phyloP scores from a whole-genome alignment of 2,329 filamentous ascomycete species.

The Ophiostoma pallidulum region DNA sequence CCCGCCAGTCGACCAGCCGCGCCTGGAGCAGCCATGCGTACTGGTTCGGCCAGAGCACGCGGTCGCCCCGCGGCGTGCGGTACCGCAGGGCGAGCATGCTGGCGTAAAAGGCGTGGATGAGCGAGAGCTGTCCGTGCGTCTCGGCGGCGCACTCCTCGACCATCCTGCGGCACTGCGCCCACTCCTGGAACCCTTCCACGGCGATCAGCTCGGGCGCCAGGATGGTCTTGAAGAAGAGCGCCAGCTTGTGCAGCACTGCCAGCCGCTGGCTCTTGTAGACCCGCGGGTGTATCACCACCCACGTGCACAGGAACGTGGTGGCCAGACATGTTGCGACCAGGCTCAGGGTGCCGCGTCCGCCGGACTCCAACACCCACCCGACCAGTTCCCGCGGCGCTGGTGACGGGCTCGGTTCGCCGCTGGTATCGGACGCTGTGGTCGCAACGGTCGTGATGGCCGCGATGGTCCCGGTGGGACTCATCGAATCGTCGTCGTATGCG shows the following conservation, averaged over 20 bases:
- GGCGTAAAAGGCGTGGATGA: constrained; percentile 1
- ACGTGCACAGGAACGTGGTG: constrained; percentile 1
- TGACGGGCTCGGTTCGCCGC: background rate
- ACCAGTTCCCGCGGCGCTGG: background rate
- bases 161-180: constrained; percentile 1
- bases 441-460: no score
- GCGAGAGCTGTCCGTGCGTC: background rate
- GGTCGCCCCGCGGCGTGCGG: background rate
- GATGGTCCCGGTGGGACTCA: background rate
- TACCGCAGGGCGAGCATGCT: constrained; percentile 1
- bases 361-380: background rate
- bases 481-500: background rate
- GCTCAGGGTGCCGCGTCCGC: constrained; percentile 2
- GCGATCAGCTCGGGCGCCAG: background rate
- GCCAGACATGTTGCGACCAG: background rate
- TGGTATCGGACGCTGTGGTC: no score
- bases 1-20: background rate
- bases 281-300: constrained; percentile 1
- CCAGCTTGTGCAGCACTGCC: background rate
- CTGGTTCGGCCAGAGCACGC: constrained; percentile 1
- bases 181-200: background rate
- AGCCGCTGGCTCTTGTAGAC: background rate
- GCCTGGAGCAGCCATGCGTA: background rate
- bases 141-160: background rate
- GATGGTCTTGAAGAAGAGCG: background rate